phyloP scores from a whole-genome alignment of 2,329 filamentous ascomycete genomes.

The Dendryphion nanum region DNA sequence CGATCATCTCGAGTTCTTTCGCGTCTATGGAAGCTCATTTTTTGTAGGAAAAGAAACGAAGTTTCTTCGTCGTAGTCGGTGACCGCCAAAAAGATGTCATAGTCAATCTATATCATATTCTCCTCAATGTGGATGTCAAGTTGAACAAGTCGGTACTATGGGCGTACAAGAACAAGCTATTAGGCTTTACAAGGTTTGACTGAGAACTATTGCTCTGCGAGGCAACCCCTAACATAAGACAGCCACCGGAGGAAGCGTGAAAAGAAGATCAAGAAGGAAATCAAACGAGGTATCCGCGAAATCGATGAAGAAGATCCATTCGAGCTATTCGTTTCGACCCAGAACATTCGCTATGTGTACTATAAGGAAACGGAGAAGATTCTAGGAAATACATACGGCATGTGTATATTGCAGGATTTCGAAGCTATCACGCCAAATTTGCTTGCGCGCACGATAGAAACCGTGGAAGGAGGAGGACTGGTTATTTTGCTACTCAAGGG shows the following conservation, averaged over 20 bases:
- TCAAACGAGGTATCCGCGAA: conserved; percentile 91
- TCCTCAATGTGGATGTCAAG: conserved; percentile 85
- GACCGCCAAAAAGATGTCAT: conserved; percentile 95
- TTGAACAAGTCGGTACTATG: conserved; percentile 95
- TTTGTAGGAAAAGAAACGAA: conserved; percentile 82
- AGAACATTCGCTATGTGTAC: conserved; percentile 98
- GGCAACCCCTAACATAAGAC: background rate
- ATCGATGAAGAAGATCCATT: conserved; percentile 92
- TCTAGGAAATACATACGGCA: conserved; percentile 94
- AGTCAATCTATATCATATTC: conserved; percentile 90
- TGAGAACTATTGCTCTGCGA: background rate
- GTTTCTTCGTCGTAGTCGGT: conserved; percentile 95
- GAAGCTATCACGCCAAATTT: conserved; percentile 97
- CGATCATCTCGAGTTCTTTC: conserved; percentile 2
- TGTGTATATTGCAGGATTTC: conserved; percentile 98
- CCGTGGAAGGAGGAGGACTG: conserved; percentile 91
- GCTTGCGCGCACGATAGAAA: conserved; percentile 91
- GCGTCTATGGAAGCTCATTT: conserved; percentile 8
- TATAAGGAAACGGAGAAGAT: conserved; percentile 99
- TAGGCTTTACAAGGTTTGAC: conserved; percentile 76
- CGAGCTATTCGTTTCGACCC: conserved; percentile 92
- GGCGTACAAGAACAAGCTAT: conserved; percentile 97
- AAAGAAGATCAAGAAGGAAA: conserved; percentile 96
- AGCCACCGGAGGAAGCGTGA: conserved; percentile 96
- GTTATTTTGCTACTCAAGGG: conserved; percentile 90